These are phyloP conservation scores for Cladophialophora yegresii DNA, from an alignment of 2,329 filamentous ascomycete genomes.

Conservation along the genomic window DNA sequence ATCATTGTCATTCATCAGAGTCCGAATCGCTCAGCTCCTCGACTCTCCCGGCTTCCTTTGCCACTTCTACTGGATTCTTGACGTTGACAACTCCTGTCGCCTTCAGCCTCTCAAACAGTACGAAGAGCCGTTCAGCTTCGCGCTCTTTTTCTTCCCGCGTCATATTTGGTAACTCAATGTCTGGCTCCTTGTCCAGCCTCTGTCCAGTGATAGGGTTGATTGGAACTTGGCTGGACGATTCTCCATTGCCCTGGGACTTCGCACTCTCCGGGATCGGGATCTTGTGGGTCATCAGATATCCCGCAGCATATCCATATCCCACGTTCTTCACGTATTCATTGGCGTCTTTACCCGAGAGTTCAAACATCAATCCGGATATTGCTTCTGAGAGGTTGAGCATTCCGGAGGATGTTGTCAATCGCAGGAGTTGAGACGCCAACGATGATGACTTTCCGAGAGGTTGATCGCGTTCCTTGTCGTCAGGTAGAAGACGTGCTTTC, in stretches of 20 bases:
- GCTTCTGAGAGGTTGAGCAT: conserved; percentile 71
- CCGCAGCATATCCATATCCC: conserved; percentile 90
- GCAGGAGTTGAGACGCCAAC: conserved; percentile 73
- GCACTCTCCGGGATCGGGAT: conserved; percentile 72
- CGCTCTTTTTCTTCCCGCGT: conserved; percentile 87
- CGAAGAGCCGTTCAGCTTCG: conserved; percentile 86
- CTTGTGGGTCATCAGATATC: conserved; percentile 83
- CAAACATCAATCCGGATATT: conserved; percentile 79
- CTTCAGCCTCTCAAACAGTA: conserved; percentile 83
- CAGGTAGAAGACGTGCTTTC: conserved; percentile 70
- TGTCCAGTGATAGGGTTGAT: conserved; percentile 90
- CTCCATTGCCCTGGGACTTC: conserved; percentile 43
- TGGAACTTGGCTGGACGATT: conserved; percentile 37
- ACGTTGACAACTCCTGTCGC: conserved; percentile 75
- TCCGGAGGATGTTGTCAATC: conserved; percentile 72
- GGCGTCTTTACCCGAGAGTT: conserved; percentile 79
- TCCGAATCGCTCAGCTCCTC: conserved; percentile 45
- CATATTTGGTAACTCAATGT: conserved; percentile 67
- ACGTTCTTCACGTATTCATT: conserved; percentile 83
- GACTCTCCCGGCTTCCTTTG: conserved; percentile 68
- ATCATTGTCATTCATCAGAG: not conserved
- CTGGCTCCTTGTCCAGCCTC: conserved; percentile 60
- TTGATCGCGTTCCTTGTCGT: conserved; percentile 70
- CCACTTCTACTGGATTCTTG: conserved; percentile 74
- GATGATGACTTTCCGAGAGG: conserved; percentile 76